A percentile compares a stretch with the other conserved stretches of the same genome.
These are phyloP conservation scores for Begonia masoniana DNA, from an alignment of 306 rosid species.

Conservation along the genomic window DNA sequence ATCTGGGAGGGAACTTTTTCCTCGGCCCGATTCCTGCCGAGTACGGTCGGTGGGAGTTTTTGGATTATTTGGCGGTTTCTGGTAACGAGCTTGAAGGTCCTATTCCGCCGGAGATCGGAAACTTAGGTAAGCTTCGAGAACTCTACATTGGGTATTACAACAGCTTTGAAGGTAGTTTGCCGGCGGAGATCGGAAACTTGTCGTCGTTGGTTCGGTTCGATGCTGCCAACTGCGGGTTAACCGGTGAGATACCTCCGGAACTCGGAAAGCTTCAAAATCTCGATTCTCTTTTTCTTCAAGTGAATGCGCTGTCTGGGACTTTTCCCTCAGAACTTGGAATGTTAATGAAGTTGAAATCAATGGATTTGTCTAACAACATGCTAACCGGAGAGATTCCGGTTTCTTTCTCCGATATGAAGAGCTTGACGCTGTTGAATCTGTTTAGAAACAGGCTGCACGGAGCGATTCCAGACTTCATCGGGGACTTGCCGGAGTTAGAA, in stretches of 20 bases:
- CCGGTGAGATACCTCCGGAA: conserved; percentile 76
- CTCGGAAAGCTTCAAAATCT: conserved; percentile 57
- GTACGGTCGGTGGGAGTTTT: conserved; percentile 41
- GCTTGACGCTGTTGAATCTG: conserved; percentile 61
- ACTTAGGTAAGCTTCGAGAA: conserved; percentile 49
- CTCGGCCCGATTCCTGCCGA: conserved; percentile 69
- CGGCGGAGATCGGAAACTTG: conserved; percentile 68
- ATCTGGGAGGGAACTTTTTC: conserved; percentile 84
- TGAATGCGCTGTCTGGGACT: conserved; percentile 66
- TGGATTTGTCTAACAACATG: conserved; percentile 85
- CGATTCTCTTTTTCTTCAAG: conserved; percentile 86
- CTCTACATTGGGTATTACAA: conserved; percentile 80
- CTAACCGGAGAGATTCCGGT: conserved; percentile 68
- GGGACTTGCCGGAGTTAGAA: conserved; percentile 57
- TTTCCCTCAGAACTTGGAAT: conserved; percentile 61
- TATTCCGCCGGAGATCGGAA: conserved; percentile 75
- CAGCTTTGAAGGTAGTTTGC: conserved; percentile 49
- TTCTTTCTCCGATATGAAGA: conserved; percentile 46
- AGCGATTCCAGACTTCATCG: conserved; percentile 75
- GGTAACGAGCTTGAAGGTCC: conserved; percentile 65
- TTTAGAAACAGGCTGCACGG: conserved; percentile 88
- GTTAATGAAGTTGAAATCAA: conserved; percentile 56
- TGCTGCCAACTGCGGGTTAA: conserved; percentile 63
- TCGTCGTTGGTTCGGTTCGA: conserved; percentile 62
- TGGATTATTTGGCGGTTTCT: conserved; percentile 73